Conservation (phyloP, 495 filamentous ascomycete genomes). For the Neurospora sp. region DNA sequence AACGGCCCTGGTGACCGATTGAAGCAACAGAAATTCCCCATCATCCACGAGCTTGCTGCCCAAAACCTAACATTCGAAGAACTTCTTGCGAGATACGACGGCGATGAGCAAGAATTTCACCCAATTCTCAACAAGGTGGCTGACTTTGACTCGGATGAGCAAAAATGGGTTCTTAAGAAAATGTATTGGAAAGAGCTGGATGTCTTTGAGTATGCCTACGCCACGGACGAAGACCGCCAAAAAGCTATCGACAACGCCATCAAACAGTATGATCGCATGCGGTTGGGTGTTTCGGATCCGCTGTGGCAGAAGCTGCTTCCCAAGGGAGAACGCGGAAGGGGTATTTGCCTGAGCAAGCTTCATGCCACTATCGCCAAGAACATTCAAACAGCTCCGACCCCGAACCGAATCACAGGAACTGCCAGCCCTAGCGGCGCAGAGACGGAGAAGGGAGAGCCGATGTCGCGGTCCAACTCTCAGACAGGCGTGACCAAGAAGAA, state of each 20-base stretch:
- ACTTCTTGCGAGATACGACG: conserved; percentile 44
- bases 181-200: conserved; percentile 74
- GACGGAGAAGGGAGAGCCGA: conserved; percentile 40
- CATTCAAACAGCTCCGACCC: conserved; percentile 41
- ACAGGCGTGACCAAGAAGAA: conserved; percentile 45
- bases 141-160: conserved; percentile 40
- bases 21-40: conserved; percentile 46
- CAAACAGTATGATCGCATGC: conserved; percentile 66
- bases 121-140: conserved; percentile 50
- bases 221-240: conserved; percentile 55
- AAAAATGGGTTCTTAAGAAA: conserved; percentile 60
- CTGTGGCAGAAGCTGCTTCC: conserved; percentile 75
- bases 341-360: conserved; percentile 68
- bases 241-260: conserved; percentile 79
- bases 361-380: conserved; percentile 50
- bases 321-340: conserved; percentile 65
- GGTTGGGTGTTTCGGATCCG: conserved; percentile 59
- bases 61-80: conserved; percentile 48
- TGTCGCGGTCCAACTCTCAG: conserved; percentile 45
- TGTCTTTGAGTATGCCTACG: conserved; percentile 67
- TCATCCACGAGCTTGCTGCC: conserved; percentile 65
- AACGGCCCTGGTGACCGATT: conserved; percentile 42
- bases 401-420: conserved; percentile 48
- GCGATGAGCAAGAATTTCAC: conserved; percentile 45
- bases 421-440: conserved; percentile 47